A percentile compares a stretch with the other conserved stretches of the same genome.
phyloP scores from a whole-genome alignment of 805 yeast species.

The Candida awuae region DNA sequence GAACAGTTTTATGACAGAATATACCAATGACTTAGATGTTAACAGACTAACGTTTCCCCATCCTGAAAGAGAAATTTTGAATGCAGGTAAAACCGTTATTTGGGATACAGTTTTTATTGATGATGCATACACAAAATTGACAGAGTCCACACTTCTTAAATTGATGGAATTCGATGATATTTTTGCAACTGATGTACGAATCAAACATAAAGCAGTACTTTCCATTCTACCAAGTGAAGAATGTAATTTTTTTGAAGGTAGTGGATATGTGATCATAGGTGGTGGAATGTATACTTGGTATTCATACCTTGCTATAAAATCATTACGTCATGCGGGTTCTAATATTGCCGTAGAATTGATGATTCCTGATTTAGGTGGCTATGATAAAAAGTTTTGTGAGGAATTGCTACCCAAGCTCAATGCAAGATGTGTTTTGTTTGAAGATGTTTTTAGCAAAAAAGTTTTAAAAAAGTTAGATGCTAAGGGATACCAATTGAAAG shows the following conservation, averaged over 20 bases:
- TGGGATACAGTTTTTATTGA: constrained; percentile 18
- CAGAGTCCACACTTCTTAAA: constrained; percentile 3
- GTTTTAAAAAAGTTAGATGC: constrained; percentile 17
- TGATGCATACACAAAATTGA: constrained; percentile 11
- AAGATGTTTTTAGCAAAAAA: constrained; percentile 28
- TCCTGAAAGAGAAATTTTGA: constrained; percentile 15
- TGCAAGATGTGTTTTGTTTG: constrained; percentile 36
- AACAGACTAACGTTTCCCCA: constrained; percentile 13
- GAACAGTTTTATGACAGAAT: constrained; percentile 11
- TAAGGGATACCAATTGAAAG: constrained; percentile 33
- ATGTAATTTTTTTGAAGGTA: constrained; percentile 20
- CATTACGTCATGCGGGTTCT: constrained; percentile 37
- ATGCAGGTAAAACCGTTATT: constrained; percentile 19
- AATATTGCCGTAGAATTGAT: constrained; percentile 28
- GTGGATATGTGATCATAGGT: constrained; percentile 35
- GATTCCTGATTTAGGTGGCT: constrained; percentile 13
- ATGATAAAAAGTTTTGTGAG: constrained; percentile 25
- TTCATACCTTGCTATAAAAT: constrained; percentile 32
- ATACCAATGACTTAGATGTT: constrained; percentile 8
- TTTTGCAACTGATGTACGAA: constrained; percentile 38
- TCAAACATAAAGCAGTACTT: constrained; percentile 41
- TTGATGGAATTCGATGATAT: constrained; percentile 26
- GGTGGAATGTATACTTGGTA: constrained; percentile 39
- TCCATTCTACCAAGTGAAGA: constrained; percentile 36
- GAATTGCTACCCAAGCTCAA: constrained; percentile 31